A percentile compares a stretch with the other conserved stretches of the same genome.
Evolutionary conservation across 148 eudicot species (phyloP).

Genomic region (Nepenthes mirabilis): DNA sequence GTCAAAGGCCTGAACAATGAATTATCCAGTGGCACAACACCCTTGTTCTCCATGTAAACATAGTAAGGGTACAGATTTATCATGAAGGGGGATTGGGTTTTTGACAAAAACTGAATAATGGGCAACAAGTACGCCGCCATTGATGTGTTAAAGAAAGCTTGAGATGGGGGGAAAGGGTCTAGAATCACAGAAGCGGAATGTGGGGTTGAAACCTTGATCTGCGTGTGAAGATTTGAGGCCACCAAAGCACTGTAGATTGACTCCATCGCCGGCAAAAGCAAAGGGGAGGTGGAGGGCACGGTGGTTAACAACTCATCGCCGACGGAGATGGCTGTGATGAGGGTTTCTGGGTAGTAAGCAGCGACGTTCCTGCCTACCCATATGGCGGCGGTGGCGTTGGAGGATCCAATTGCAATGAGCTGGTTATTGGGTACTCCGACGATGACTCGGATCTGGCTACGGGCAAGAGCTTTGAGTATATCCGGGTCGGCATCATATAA

Average conservation of each 20-base stretch:
- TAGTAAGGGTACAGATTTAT: conserved; percentile 93
- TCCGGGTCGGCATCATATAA: conserved; percentile 59
- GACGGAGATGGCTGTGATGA: conserved; percentile 63
- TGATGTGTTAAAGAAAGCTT: conserved; percentile 75
- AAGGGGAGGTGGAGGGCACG: conserved; percentile 48
- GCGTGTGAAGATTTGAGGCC: conserved; percentile 50
- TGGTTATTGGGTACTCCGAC: conserved; percentile 84
- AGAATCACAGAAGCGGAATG: conserved; percentile 58
- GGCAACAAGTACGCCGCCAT: conserved; percentile 37
- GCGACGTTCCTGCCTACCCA: conserved; percentile 70
- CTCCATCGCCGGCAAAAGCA: conserved; percentile 73
- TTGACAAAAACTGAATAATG: conserved; percentile 58
- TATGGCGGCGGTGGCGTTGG: conserved; percentile 70
- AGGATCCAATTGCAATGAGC: conserved; percentile 68
- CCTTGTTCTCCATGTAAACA: conserved; percentile 86
- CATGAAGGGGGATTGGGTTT: conserved; percentile 70
- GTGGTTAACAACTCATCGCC: conserved; percentile 88
- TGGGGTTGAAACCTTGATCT: conserved; percentile 73
- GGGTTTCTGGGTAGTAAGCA: conserved; percentile 57
- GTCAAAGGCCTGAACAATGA: conserved; percentile 79
- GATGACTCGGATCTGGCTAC: conserved; percentile 68
- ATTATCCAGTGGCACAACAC: conserved; percentile 83
- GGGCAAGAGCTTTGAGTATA: conserved; percentile 56
- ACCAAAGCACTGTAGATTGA: conserved; percentile 62
- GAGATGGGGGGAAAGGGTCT: conserved; percentile 94